These are phyloP conservation scores for Polygonum aviculare DNA, from an alignment of 148 eudicot genomes.

Conservation along the genomic window DNA sequence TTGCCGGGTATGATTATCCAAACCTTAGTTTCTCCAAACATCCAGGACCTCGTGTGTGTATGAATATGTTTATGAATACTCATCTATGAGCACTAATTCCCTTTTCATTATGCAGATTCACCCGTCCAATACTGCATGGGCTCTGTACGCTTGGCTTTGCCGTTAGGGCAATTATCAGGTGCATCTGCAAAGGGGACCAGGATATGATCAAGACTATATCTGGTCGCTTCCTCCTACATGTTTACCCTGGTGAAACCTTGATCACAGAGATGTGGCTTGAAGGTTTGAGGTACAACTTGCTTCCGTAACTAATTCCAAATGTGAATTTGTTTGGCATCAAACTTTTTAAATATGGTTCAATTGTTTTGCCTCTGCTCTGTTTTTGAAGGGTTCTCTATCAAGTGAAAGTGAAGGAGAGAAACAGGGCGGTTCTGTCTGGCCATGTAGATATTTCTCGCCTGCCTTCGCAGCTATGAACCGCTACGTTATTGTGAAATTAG, in stretches of 20 bases:
- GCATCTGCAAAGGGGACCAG: conserved; percentile 69
- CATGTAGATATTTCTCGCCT: conserved; percentile 48
- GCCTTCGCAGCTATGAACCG: conserved; percentile 45
- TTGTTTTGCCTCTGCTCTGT: background rate
- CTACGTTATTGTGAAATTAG: background rate
- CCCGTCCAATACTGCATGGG: conserved; percentile 87
- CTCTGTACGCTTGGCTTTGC: conserved; percentile 92
- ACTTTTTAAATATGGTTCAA: background rate
- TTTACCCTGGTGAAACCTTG: conserved; percentile 84
- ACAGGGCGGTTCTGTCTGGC: conserved; percentile 69
- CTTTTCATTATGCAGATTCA: conserved; percentile 36
- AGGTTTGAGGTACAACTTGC: conserved; percentile 45
- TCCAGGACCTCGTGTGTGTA: background rate
- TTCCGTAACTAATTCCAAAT: background rate
- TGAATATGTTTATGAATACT: background rate
- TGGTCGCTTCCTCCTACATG: conserved; percentile 71
- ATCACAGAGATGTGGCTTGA: conserved; percentile 96
- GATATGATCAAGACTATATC: conserved; percentile 64
- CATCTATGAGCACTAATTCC: background rate
- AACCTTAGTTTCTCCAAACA: background rate
- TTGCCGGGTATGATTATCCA: conserved; percentile 50
- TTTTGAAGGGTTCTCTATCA: conserved; percentile 78
- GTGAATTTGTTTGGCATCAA: background rate
- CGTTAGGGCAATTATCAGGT: conserved; percentile 59
- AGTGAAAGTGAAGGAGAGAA: conserved; percentile 84